Evolutionary conservation across 2,329 filamentous ascomycete genomes (phyloP), one percentile per base, ranked within the genome.

Genomic region (Davidsoniella neocaledoniae): DNA sequence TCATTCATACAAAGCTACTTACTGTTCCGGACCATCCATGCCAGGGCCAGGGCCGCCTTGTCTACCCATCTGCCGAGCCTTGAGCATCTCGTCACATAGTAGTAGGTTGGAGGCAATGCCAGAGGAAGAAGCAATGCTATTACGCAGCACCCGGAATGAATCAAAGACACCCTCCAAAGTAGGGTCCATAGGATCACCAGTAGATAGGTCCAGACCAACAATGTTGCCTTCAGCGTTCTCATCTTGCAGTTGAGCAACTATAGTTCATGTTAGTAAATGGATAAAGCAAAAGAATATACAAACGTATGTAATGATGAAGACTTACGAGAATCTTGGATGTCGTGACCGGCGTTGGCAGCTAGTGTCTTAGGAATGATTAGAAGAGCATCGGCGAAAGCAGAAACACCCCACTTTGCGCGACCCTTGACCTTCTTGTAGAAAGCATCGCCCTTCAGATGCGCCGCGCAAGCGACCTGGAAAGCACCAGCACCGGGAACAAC

Each of bases 281-380:
- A 61, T 53, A 58, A 57, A 12, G 44, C 17, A 26, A n/a, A 23
- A 9, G 45, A 29, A 37, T 54, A 26, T 56, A 47, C 54, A 40
- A 45, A 54, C 37, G 41, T 8, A 40, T 21, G 3, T 5, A 14
- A 23, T 48, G 19, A 43, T 8, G 25, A 40, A 42, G 37, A 79
- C 84, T 74, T 74, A 90, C 85, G 71, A 57, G 87, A 82, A 68
- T 98, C 91, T 68, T 98, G 91, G 55, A 98, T 86, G 61, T 98
- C 91, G 59, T 94, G 88, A 53, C 91, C 91, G 48, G 86, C 86
- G 62, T 98, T 98, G 57, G 88, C 87, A 43, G 91, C 91, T 55
- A 98, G 74, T 2, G 88, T 96, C 77, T 98, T 98, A 60, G 91
- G 91, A 60, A 98, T 96, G 59, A 98, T 74, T 55, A 98, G 73